A percentile compares a stretch with the other conserved stretches of the same genome.
Conservation (phyloP, 2,329 filamentous ascomycete species). For the Aphanocladium album region DNA sequence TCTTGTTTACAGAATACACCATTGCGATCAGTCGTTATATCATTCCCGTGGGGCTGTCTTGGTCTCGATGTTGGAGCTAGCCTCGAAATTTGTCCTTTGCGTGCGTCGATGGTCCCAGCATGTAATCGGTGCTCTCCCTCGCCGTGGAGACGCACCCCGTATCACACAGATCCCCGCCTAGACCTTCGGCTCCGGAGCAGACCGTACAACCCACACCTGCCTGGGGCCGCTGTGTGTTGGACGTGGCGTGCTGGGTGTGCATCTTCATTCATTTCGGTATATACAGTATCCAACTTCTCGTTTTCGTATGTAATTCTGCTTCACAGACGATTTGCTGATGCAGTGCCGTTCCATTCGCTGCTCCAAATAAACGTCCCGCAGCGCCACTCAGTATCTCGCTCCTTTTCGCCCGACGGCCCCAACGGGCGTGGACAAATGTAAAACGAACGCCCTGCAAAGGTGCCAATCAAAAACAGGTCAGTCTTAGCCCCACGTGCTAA, state of each 20-base stretch:
- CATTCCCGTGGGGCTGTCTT: background rate
- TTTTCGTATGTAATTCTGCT: too few relatives aligned
- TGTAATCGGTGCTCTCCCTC: background rate
- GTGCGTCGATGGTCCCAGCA: background rate
- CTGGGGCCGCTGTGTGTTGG: background rate
- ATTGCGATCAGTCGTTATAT: background rate
- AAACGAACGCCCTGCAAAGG: slow-evolving; percentile 50
- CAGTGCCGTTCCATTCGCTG: slow-evolving; percentile 47
- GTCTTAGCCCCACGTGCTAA: background rate
- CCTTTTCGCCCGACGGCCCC: slow-evolving; percentile 79
- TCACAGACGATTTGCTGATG: slow-evolving; percentile 5
- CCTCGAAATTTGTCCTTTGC: background rate
- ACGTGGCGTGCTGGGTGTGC: background rate
- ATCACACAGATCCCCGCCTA: background rate
- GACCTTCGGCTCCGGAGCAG: background rate
- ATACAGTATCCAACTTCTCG: background rate
- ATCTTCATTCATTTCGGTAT: background rate
- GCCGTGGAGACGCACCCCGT: background rate
- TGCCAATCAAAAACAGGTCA: background rate
- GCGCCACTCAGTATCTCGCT: slow-evolving; percentile 78
- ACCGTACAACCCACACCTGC: background rate
- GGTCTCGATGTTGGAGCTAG: background rate
- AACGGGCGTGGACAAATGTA: slow-evolving; percentile 66
- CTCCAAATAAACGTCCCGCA: slow-evolving; percentile 79
- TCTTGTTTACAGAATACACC: background rate